Base-by-base conservation (phyloP, 192 early-diverging fungal species). In the Lobosporangium transversale region DNA sequence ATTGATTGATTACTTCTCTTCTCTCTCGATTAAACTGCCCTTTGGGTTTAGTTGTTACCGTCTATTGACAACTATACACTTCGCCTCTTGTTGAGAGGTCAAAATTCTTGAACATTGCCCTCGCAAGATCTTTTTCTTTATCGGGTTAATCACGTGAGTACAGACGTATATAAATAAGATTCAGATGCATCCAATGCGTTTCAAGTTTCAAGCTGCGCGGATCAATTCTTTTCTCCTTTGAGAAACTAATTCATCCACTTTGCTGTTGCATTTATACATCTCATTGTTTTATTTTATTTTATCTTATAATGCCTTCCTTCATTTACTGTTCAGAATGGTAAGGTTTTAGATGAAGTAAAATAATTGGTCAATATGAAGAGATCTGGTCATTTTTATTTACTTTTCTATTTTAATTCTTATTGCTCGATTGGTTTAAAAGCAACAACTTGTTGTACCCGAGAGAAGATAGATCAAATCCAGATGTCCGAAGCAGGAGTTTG, bases 361-460 rank as follows among this genome's bases (percentile, higher is more conserved):
- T n/a, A n/a, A n/a, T 33, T 14, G 24, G 4, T 18, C 32, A 11
- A 29, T 23, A n/a, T 30, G 9, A 40, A 31, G 42, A 15, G 21
- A 49, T 29, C 0, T 35, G 53, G 7, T n/a, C 12, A 15, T n/a
- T 60, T 35, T 49, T n/a, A 32, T 43, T 53, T 62, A 63, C 53
- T 17, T 29, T 11, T 15, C 3, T 21, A 18, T 53, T 14, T 27
- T 24, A 42, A n/a, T 27, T 18, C 18, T 26, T 60, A 31, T 2
- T 63, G 17, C 4, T 64, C 61, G 37, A 26, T 43, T 48, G n/a
- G n/a, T n/a, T n/a, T n/a, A n/a, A n/a, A n/a, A 89, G 93, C 85
- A 90, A 89, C 82, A 94, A 94, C 59, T 80, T 94, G 78, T 82
- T 94, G 62, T 93, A 94, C 68, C 93, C 93, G 52, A 82, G 87